phyloP scores from a whole-genome alignment of 768 basidiomycete species.

The Suillus tomentosus region DNA sequence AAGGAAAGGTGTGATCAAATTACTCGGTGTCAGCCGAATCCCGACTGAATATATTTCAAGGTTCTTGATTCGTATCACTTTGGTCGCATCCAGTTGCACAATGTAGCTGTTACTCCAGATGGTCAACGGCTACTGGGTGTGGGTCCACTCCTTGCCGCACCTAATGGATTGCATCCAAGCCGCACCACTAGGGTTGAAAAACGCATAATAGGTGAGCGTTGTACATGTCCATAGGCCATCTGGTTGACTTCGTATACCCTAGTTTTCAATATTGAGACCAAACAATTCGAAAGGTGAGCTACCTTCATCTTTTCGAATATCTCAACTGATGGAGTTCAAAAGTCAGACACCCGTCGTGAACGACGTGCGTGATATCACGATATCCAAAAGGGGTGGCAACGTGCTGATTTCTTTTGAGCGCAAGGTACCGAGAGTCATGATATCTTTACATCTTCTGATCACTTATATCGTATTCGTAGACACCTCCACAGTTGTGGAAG shows the following conservation, averaged over 20 bases:
- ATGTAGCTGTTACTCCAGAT: slow-evolving; percentile 52
- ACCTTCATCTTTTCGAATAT: slow-evolving; percentile 2
- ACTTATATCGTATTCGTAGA: slow-evolving; percentile 37
- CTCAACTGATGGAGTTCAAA: slow-evolving; percentile 16
- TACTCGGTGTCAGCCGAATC: neutral
- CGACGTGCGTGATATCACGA: slow-evolving; percentile 53
- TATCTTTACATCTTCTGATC: slow-evolving; percentile 5
- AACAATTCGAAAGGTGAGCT: slow-evolving; percentile 46
- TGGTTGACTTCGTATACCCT: slow-evolving; percentile 11
- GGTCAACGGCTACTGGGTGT: slow-evolving; percentile 49
- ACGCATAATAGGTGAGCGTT: slow-evolving; percentile 48
- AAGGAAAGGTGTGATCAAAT: slow-evolving; percentile 38
- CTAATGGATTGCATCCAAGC: slow-evolving; percentile 47
- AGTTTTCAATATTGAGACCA: slow-evolving; percentile 52
- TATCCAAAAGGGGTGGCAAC: slow-evolving; percentile 45
- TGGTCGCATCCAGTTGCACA: slow-evolving; percentile 48
- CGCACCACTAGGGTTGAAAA: slow-evolving; percentile 53
- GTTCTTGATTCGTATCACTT: slow-evolving; percentile 45
- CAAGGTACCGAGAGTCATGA: slow-evolving; percentile 33
- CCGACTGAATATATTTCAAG: slow-evolving; percentile 16
- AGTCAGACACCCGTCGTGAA: slow-evolving; percentile 59
- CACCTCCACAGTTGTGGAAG: slow-evolving; percentile 80
- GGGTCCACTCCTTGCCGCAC: slow-evolving; percentile 46
- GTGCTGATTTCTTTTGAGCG: slow-evolving; percentile 50
- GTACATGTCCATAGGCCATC: neutral